Evolutionary conservation across 2,329 filamentous ascomycete genomes (phyloP).

Genomic region (Amesomyces nigricolor): DNA sequence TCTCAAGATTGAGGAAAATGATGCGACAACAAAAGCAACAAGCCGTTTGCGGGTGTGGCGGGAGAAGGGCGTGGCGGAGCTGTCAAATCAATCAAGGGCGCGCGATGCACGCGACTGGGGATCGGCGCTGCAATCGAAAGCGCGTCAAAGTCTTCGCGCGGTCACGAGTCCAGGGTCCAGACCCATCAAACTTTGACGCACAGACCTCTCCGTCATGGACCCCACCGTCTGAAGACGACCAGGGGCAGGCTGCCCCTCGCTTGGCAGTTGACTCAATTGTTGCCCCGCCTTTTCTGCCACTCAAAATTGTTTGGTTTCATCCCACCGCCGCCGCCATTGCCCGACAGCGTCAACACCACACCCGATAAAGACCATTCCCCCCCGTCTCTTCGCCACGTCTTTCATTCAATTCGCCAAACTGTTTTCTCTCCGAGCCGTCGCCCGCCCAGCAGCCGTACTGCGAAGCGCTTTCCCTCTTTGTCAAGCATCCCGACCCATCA

Average conservation of each 20-base stretch:
- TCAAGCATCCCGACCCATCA: conserved; percentile 24
- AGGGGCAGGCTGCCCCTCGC: background rate
- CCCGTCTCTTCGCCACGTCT: background rate
- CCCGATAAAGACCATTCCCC: background rate
- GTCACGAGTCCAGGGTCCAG: conserved; percentile 8
- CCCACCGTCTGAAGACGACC: background rate
- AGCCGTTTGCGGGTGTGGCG: background rate
- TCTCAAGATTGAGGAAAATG: too few relatives aligned
- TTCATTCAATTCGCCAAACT: conserved; percentile 33
- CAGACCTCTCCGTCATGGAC: too few relatives aligned
- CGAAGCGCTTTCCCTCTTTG: conserved; percentile 34
- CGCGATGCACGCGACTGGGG: conserved; percentile 21
- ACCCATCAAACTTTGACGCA: background rate
- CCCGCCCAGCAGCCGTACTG: conserved; percentile 30
- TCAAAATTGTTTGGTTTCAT: too few relatives aligned
- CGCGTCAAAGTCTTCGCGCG: conserved; percentile 20
- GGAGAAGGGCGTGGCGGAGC: background rate
- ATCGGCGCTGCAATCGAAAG: conserved; percentile 13
- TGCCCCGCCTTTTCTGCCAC: too few relatives aligned
- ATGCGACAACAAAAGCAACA: too few relatives aligned
- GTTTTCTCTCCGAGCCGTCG: conserved; percentile 39
- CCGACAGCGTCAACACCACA: background rate
- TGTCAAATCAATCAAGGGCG: conserved; percentile 21
- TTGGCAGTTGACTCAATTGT: background rate
- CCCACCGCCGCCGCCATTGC: background rate